These are phyloP conservation scores for Pseudogymnoascus sp. DNA, from an alignment of 2,329 filamentous ascomycete genomes.

Conservation along the genomic window DNA sequence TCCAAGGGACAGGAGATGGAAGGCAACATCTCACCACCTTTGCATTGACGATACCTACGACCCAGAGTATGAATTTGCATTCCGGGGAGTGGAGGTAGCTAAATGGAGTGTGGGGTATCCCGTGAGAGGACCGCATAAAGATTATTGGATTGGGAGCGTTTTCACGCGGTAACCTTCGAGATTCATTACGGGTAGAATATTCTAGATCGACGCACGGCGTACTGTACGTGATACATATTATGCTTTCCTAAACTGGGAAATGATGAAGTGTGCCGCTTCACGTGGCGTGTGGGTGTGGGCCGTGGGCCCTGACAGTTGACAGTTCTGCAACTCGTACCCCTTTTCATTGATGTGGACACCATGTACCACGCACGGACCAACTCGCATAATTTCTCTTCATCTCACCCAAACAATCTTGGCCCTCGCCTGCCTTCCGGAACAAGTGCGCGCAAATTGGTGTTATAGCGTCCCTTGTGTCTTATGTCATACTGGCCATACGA, in stretches of 20 bases:
- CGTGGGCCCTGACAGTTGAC: conserved; percentile 1
- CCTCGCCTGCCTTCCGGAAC: background rate
- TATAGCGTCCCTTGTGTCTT: conserved; percentile 8
- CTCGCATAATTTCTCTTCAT: conserved; percentile 7
- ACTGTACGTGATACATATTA: background rate
- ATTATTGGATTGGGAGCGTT: conserved; percentile 53
- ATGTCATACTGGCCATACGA: background rate
- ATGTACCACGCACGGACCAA: background rate
- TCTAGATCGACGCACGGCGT: background rate
- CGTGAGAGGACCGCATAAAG: conserved; percentile 65
- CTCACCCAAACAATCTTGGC: conserved; percentile 2
- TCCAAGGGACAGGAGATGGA: conserved; percentile 35
- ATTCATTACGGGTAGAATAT: background rate
- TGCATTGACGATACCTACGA: conserved; percentile 67
- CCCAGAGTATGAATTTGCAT: conserved; percentile 60
- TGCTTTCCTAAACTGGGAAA: background rate
- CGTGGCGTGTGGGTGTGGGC: background rate
- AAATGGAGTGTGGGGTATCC: conserved; percentile 55
- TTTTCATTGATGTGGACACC: background rate
- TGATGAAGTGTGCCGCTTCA: background rate
- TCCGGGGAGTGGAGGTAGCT: conserved; percentile 47
- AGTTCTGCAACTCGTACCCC: conserved; percentile 1
- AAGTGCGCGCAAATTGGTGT: background rate
- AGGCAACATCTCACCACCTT: conserved; percentile 58
- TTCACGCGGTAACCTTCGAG: conserved; percentile 36